Percentiles rank a stretch among this genome's conserved stretches.
Conservation (phyloP, 116 monocot genomes). For the Phalaenopsis hybrid region DNA sequence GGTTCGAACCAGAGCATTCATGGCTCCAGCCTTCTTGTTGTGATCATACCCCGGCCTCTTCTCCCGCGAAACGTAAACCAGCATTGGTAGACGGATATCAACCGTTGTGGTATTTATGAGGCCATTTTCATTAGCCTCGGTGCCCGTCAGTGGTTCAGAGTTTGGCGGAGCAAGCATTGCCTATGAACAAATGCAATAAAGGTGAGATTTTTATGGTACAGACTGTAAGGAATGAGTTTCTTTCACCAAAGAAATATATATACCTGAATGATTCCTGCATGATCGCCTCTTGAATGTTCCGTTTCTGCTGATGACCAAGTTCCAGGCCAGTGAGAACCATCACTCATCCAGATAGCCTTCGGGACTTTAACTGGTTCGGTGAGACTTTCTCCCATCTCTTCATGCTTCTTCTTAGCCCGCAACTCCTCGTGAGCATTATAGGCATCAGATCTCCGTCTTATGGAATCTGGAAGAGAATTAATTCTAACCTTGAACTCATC, state of each 20-base stretch:
- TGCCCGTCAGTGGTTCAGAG: slow-evolving; percentile 54
- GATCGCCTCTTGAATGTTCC: slow-evolving; percentile 78
- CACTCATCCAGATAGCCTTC: slow-evolving; percentile 91
- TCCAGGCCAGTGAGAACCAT: slow-evolving; percentile 93
- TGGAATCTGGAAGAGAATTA: slow-evolving; percentile 75
- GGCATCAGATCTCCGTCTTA: slow-evolving; percentile 76
- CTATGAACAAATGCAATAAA: slow-evolving; percentile 13
- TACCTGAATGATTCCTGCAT: slow-evolving; percentile 96
- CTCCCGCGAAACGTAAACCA: slow-evolving; percentile 90
- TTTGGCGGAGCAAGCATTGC: slow-evolving; percentile 87
- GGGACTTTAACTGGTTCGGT: slow-evolving; percentile 24
- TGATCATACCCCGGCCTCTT: slow-evolving; percentile 93
- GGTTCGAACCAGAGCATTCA: slow-evolving; percentile 87
- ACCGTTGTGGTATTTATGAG: slow-evolving; percentile 45
- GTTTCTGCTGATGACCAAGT: slow-evolving; percentile 53
- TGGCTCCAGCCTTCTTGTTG: slow-evolving; percentile 99
- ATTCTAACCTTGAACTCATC: slow-evolving; percentile 96
- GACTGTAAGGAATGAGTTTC: neutral
- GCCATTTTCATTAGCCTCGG: slow-evolving; percentile 19
- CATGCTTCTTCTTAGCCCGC: slow-evolving; percentile 35
- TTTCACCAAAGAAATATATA: neutral
- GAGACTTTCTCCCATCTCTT: slow-evolving; percentile 12
- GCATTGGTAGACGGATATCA: slow-evolving; percentile 83
- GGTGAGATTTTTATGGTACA: neutral
- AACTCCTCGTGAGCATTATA: slow-evolving; percentile 92